These are phyloP conservation scores for Leishmania turanica DNA, from an alignment of 208 protist species.

Conservation along the genomic window DNA sequence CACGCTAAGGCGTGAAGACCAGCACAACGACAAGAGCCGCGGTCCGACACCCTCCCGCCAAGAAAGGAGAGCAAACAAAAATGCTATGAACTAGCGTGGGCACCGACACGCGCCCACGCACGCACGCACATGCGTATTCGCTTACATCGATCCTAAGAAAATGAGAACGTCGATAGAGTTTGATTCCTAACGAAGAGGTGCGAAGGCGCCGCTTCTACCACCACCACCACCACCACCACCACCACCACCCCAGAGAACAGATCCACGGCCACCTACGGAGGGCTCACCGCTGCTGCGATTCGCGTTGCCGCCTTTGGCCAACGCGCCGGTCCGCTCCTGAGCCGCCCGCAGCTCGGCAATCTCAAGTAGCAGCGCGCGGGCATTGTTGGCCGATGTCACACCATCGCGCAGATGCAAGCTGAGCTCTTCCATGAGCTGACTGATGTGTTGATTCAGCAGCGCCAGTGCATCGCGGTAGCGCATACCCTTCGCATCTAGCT, in stretches of 20 bases:
- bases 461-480: slow-evolving; percentile 46
- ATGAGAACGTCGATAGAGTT: background rate
- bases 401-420: slow-evolving; percentile 45
- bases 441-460: slow-evolving; percentile 48
- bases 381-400: slow-evolving; percentile 47
- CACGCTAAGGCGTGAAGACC: background rate
- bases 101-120: background rate
- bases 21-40: background rate
- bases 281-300: background rate
- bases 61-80: background rate
- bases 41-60: background rate
- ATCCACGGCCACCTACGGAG: background rate
- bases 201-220: background rate
- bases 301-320: background rate
- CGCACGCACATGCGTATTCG: background rate
- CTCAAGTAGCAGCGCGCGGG: slow-evolving; percentile 43
- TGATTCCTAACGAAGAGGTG: background rate
- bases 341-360: slow-evolving; percentile 44
- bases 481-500: slow-evolving; percentile 40
- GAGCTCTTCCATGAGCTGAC: slow-evolving; percentile 54
- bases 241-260: background rate
- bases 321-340: slow-evolving; percentile 3
- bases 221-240: background rate
- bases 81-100: background rate
- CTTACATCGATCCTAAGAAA: background rate